Evolutionary conservation across 768 basidiomycete species (phyloP), one percentile per base, ranked within the genome.

Genomic region (Imleria badia): DNA sequence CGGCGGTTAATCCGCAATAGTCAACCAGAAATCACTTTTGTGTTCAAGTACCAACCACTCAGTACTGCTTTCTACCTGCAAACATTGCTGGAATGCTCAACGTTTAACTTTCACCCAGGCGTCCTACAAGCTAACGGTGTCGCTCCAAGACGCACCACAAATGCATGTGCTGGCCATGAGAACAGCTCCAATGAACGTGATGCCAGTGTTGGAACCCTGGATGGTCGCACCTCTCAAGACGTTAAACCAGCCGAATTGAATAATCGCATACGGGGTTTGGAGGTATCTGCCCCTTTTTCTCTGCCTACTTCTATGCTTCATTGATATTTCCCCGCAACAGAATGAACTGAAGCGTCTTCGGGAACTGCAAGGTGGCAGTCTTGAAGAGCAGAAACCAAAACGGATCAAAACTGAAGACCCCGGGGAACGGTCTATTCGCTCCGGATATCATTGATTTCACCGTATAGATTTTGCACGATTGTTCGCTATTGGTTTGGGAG

Each of bases 1-100:
- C 2, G 4, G 10, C 8, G 1, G 30, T 5, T 60, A 15, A 10
- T 43, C 1, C 50, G 46, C 14, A 48, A 59, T 14, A 8, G 36
- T 33, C 40, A 54, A n/a, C 66, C 53, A 17, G 0, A 1, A 8
- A 13, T 61, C 15, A 30, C 43, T 9, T 66, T 66, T 17, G 48
- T 64, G 31, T 68, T 68, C 51, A 60, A 60, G 38, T 61, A 62
- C 39, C 46, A 31, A 22, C 58, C 61, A 13, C 55, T 66, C 3
- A 33, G 64, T 57, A 54, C 29, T 45, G 10, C 19, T 35, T 56
- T 46, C 45, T 35, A 13, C 19, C 17, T 26, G 5, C 19, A 41
- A 23, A 23, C 13, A 14, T 42, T 9, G 7, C 15, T 29, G 30
- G n/a, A 31, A 53, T 29, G 15, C 14, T 22, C 34, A 5, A 51